phyloP scores from a whole-genome alignment of 192 early-diverging fungal genomes.

The Backusella luteola region DNA sequence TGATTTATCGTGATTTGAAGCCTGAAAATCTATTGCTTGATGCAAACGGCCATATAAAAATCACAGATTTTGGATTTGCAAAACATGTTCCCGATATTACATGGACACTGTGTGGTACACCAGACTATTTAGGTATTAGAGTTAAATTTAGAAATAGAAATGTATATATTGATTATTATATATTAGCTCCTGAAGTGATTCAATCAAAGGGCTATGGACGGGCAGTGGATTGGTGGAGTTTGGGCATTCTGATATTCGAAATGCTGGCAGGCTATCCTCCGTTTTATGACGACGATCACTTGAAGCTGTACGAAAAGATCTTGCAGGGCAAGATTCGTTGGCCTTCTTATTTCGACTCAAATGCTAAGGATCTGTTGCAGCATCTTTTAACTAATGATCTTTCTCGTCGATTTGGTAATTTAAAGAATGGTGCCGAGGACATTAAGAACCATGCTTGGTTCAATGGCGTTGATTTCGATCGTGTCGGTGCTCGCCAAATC shows the following conservation, averaged over 20 bases:
- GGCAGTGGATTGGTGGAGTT: constrained; percentile 93
- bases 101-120: constrained; percentile 83
- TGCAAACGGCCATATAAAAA: constrained; percentile 75
- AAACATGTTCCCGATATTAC: constrained; percentile 76
- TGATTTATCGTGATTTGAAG: constrained; percentile 80
- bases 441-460: constrained; percentile 97
- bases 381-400: constrained; percentile 78
- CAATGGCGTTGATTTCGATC: constrained; percentile 88
- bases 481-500: constrained; percentile 67
- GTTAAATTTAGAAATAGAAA: not conserved
- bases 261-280: constrained; percentile 94
- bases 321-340: constrained; percentile 79
- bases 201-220: constrained; percentile 88
- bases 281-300: constrained; percentile 92
- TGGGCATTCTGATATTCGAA: constrained; percentile 90
- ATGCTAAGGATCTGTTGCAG: constrained; percentile 83
- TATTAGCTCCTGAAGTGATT: constrained; percentile 85
- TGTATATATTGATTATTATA: not conserved
- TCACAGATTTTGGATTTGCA: constrained; percentile 85
- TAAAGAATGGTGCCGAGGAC: constrained; percentile 80
- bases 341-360: constrained; percentile 81
- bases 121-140: constrained; percentile 56
- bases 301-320: constrained; percentile 90
- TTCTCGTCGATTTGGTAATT: constrained; percentile 84
- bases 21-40: constrained; percentile 79